Conservation (phyloP, 1,139 yeast genomes). For the Ogataea hybrid region DNA sequence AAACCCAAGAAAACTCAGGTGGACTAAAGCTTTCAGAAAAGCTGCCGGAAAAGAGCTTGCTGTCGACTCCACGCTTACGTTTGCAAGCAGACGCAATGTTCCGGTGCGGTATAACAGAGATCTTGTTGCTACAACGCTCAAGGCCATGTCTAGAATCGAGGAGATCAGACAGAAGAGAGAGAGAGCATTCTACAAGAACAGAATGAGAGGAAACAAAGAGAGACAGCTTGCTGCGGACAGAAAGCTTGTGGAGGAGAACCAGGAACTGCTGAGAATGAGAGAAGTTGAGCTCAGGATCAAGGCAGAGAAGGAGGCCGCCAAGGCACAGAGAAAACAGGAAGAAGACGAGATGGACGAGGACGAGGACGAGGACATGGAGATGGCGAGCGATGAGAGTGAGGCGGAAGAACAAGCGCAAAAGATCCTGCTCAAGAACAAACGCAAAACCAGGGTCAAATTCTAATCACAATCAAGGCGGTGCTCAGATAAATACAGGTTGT, state of each 20-base stretch:
- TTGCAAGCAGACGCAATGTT: conserved; percentile 95
- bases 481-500: background rate
- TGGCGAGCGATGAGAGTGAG: conserved; percentile 36
- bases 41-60: conserved; percentile 99
- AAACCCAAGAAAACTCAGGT: conserved; percentile 95
- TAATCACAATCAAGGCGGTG: conserved; percentile 12
- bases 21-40: conserved; percentile 99
- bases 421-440: conserved; percentile 72
- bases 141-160: conserved; percentile 94
- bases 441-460: conserved; percentile 34
- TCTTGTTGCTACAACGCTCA: conserved; percentile 87
- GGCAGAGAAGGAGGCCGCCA: conserved; percentile 68
- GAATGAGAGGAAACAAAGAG: conserved; percentile 98
- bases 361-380: conserved; percentile 34
- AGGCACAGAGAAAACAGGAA: conserved; percentile 46
- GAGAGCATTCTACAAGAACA: conserved; percentile 97
- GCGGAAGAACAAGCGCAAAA: conserved; percentile 60
- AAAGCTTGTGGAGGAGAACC: conserved; percentile 83
- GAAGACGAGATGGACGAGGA: conserved; percentile 40
- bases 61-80: conserved; percentile 93
- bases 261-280: conserved; percentile 86
- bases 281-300: conserved; percentile 86
- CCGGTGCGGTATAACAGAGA: conserved; percentile 98
- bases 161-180: conserved; percentile 96
- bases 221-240: conserved; percentile 81